Base-by-base conservation (phyloP, 441 rosid species). In the Cnidoscolus chayamansa region DNA sequence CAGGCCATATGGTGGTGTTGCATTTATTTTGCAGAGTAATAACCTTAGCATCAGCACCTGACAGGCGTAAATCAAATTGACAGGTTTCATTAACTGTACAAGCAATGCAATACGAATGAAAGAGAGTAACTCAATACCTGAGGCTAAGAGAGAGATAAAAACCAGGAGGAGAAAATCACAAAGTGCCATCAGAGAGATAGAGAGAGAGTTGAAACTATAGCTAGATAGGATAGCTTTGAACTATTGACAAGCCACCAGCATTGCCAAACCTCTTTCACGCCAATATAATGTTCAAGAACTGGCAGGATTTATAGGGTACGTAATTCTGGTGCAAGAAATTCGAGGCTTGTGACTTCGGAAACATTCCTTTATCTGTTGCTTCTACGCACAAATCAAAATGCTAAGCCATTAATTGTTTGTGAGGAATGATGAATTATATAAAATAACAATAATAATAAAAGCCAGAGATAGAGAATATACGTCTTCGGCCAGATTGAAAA, bases 171-270 rank as follows among this genome's bases (percentile, higher is more conserved):
- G 59, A 9, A 54, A 32, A 54, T n/a, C 16, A 17, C n/a, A 54
- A 8, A 48, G 19, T 35, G 62, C 71, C 71, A 68, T 68, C 25
- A n/a, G 71, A 53, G 19, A 17, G 43, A 35, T 25, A 25, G 25
- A 25, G 25, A 25, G 25, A 25, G 1, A 54, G n/a, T 13, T 65
- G 47, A 12, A 13, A 2, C 6, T 8, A 25, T 10, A 25, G 0
- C 53, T 12, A 49, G 15, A 49, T 13, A 11, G 2, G 0, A 11
- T 11, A 49, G 13, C 45, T 40, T 40, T 40, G 45, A 40, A 40
- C 6, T 40, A 40, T 40, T 4, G 17, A 17, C n/a, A 54, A n/a
- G 5, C 20, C 25, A n/a, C 25, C 9, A 54, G 10, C 6, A 54
- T 16, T 40, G n/a, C 17, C 13, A 10, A 47, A 47, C 10, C 4